These are phyloP conservation scores for Peronospora tabacina DNA, from an alignment of 352 stramenopile species.

Conservation along the genomic window DNA sequence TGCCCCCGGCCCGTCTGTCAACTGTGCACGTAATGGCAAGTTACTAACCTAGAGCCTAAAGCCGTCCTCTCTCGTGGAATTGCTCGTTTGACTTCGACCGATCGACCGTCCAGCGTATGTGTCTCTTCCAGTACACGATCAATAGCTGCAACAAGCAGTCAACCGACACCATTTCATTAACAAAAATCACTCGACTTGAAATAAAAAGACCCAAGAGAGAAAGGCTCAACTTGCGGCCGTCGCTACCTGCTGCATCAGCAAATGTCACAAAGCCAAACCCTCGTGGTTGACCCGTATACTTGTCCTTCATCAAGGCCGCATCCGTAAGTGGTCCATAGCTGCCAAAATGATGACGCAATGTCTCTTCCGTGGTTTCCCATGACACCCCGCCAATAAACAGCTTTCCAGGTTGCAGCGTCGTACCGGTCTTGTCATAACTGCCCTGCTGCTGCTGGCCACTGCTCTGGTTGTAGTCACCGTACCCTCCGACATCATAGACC, in stretches of 20 bases:
- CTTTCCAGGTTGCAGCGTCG: slow-evolving; percentile 54
- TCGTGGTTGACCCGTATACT: slow-evolving; percentile 86
- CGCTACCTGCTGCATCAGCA: slow-evolving; percentile 75
- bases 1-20: slow-evolving; percentile 8
- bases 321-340: slow-evolving; percentile 85
- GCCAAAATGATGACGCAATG: slow-evolving; percentile 81
- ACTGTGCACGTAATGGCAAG: slow-evolving; percentile 5
- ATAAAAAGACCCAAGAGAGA: not conserved
- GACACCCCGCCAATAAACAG: slow-evolving; percentile 89
- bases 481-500: slow-evolving; percentile 15
- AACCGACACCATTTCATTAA: slow-evolving; percentile 1
- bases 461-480: slow-evolving; percentile 29
- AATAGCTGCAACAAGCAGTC: slow-evolving; percentile 38
- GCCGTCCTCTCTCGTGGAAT: slow-evolving; percentile 82
- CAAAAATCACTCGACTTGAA: too few species aligned
- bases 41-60: slow-evolving; percentile 66
- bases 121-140: slow-evolving; percentile 78
- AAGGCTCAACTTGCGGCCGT: slow-evolving; percentile 5
- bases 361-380: slow-evolving; percentile 91
- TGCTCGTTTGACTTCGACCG: slow-evolving; percentile 89
- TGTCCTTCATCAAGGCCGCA: slow-evolving; percentile 90
- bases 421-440: slow-evolving; percentile 29
- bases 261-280: slow-evolving; percentile 93
- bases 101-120: slow-evolving; percentile 86
- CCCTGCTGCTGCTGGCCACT: slow-evolving; percentile 37